Conservation (phyloP, 73 alveolate genomes). For the Paraurostyla sp. region DNA sequence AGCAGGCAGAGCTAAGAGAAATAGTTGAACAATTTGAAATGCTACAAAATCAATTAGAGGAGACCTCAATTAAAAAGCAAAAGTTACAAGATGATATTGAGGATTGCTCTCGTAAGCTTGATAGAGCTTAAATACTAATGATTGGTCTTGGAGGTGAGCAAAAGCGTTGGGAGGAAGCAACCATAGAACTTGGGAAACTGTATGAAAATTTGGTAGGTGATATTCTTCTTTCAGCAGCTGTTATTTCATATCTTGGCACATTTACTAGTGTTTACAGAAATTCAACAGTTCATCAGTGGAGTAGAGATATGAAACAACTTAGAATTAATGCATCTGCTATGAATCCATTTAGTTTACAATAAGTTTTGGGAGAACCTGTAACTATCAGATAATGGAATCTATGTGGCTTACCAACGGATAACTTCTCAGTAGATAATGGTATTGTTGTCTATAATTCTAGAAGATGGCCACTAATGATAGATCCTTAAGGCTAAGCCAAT, state of each 20-base stretch:
- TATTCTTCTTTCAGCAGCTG: slow-evolving; percentile 75
- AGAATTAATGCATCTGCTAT: slow-evolving; percentile 93
- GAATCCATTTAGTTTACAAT: slow-evolving; percentile 86
- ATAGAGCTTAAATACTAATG: slow-evolving; percentile 74
- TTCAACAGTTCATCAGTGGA: slow-evolving; percentile 2
- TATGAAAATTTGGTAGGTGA: slow-evolving; percentile 83
- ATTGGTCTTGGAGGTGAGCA: slow-evolving; percentile 82
- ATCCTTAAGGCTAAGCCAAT: slow-evolving; percentile 93
- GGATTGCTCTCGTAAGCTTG: slow-evolving; percentile 77
- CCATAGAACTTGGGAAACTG: slow-evolving; percentile 55
- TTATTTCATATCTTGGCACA: slow-evolving; percentile 79
- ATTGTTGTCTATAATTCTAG: slow-evolving; percentile 85
- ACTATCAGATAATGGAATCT: slow-evolving; percentile 98
- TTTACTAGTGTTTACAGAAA: slow-evolving; percentile 68
- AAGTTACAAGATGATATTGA: slow-evolving; percentile 85
- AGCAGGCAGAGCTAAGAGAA: slow-evolving; percentile 78
- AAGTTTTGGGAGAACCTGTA: slow-evolving; percentile 97
- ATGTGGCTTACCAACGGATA: slow-evolving; percentile 93
- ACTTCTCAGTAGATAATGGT: slow-evolving; percentile 92
- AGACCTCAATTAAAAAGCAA: slow-evolving; percentile 85
- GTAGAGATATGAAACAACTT: slow-evolving; percentile 80
- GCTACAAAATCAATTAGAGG: slow-evolving; percentile 82
- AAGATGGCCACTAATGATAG: slow-evolving; percentile 95
- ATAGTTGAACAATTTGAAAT: slow-evolving; percentile 83
- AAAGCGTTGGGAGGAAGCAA: slow-evolving; percentile 79